Evolutionary conservation across 495 filamentous ascomycete species (phyloP).

Genomic region (Penicillium paradoxum): DNA sequence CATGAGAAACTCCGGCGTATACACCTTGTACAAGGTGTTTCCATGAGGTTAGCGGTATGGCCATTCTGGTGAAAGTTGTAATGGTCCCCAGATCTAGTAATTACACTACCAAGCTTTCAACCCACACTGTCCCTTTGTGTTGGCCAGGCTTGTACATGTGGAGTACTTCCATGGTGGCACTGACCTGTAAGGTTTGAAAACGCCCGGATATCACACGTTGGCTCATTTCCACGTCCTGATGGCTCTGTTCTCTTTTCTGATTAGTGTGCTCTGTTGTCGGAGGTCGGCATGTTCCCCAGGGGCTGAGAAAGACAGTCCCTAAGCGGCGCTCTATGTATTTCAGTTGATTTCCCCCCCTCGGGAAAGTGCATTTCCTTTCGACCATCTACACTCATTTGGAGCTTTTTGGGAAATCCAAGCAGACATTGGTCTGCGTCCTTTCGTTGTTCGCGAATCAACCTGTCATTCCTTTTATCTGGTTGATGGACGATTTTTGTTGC

Average conservation of each 20-base stretch:
- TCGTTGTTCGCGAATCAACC: slow-evolving; percentile 29
- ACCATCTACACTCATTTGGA: slow-evolving; percentile 15
- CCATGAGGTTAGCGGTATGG: not conserved
- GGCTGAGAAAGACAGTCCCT: not conserved
- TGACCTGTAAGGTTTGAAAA: not conserved
- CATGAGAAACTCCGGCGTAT: not conserved
- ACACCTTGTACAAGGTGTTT: not conserved
- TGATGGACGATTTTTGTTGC: slow-evolving; percentile 9
- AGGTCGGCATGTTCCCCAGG: slow-evolving; percentile 5
- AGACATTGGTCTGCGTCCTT: slow-evolving; percentile 48
- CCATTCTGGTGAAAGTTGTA: not conserved
- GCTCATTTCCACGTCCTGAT: slow-evolving; percentile 6
- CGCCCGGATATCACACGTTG: not conserved
- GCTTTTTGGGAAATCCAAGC: slow-evolving; percentile 25
- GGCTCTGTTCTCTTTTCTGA: slow-evolving; percentile 2
- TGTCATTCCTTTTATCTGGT: slow-evolving; percentile 19
- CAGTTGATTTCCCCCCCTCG: not conserved
- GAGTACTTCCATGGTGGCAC: not conserved
- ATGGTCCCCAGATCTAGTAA: not conserved
- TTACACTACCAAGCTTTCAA: not conserved
- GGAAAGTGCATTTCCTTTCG: not conserved
- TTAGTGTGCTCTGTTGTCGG: slow-evolving; percentile 5
- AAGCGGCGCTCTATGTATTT: not conserved
- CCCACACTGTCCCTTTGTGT: not conserved
- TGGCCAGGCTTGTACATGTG: not conserved